Evolutionary conservation across 306 rosid species (phyloP), one percentile per base, ranked within the genome.

Genomic region (Elaeagnus macrophylla): DNA sequence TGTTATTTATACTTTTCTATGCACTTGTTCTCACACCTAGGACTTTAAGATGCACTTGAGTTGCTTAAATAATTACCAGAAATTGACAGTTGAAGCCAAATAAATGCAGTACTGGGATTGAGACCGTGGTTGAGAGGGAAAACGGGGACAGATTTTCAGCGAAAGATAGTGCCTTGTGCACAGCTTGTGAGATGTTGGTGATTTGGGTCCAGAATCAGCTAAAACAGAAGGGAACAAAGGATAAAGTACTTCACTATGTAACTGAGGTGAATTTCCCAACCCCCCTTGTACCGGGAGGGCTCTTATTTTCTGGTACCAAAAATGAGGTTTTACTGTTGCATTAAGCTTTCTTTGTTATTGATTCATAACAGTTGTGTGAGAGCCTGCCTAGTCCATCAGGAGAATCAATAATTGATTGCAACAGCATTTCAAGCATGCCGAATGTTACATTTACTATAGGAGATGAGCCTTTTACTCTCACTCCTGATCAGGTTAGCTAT

Each of bases 361-460:
- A 57, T 57, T 50, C 55, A 49, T 59, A 36, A 49, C 74, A 88
- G 97, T 72, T 89, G 17, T 89, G 95, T 12, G 78, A 89, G 58
- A 80, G 71, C 77, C 77, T 82, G 64, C 95, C 95, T 37, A 82
- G 88, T 77, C 97, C 97, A 44, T 68, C 72, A 12, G 95, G 89
- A 59, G 97, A 85, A 67, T 78, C 89, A 0, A 35, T 73, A 13
- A 72, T 89, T 16, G 60, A 61, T 55, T 89, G 97, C 62, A 72
- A 70, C 16, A 70, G 70, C 71, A 59, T 85, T 65, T 74, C 76
- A 43, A 59, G 54, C 53, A 64, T 88, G 86, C 97, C 97, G 15
- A 70, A 80, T 59, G 51, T 88, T 45, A 76, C 95, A 10, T 73
- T 88, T 71, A 88, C 89, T 49, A 83, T 89, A 1, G 93, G 83